Evolutionary conservation across 169 alveolate species (phyloP), one percentile per base, ranked within the genome.

Genomic region (Cystoisospora suis): DNA sequence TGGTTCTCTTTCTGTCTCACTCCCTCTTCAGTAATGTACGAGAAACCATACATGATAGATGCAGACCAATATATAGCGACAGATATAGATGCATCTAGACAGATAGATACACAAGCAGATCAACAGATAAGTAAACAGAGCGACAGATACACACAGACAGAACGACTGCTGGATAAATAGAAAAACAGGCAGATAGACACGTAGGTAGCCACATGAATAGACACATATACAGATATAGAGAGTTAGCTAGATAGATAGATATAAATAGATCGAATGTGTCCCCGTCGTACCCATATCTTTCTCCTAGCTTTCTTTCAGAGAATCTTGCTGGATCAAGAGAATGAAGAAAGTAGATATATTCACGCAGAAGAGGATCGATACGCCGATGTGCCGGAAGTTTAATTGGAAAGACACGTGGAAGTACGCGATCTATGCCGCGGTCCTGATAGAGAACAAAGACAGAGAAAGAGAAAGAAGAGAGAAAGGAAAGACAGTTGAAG

Each of bases 311-410:
- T 7, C 91, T 87, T n/a, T 93, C 58, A 4, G 96, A 93, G 94
- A 96, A 96, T 86, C 98, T 59, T 75, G 88, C 91, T 0, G 98
- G 97, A 70, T 96, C 98, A 75, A 96, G 89, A 0, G 96, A 91
- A 72, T 95, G 96, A 56, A 96, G 92, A 53, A 96, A 95, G 90
- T 87, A 95, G 32, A 96, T 94, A 58, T 95, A 95, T 53, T 96
- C 98, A 46, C 98, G 90, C 80, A 96, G 90, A 9, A 95, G 93
- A 0, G 98, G 98, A 79, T 96, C 96, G 36, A 96, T 49, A 42
- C 87, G 87, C 45, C 94, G 87, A 61, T 83, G 87, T 3, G 91
- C 59, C 27, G 91, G 94, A 2, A 90, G 81, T 12, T 69, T 47
- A 17, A 96, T 65, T 9, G 98, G 98, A 89, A 96, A 96, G 70